Conservation (phyloP, 345 rosid genomes). For the Alliaria petiolata region DNA sequence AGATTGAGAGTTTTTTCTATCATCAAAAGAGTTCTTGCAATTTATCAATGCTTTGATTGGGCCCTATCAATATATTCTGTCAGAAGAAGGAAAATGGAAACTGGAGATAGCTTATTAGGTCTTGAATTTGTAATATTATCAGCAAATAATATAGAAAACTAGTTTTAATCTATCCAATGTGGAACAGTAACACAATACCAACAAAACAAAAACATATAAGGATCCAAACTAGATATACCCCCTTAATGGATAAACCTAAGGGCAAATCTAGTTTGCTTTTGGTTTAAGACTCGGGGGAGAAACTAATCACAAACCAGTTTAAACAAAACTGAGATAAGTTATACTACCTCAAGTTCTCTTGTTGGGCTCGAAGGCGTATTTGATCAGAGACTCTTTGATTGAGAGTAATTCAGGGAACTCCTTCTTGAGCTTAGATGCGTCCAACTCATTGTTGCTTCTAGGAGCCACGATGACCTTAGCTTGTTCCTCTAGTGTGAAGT, state of each 20-base stretch:
- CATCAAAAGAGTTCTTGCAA: too few relatives aligned
- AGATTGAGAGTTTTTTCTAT: too few relatives aligned
- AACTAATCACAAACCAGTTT: constrained; percentile 19
- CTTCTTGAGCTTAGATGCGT: constrained; percentile 42
- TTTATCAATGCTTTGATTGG: too few relatives aligned
- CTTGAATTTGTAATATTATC: too few relatives aligned
- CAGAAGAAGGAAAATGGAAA: too few relatives aligned
- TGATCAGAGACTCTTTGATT: constrained; percentile 46
- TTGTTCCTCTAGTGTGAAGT: constrained; percentile 49
- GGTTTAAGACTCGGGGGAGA: not conserved
- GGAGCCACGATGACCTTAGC: constrained; percentile 50
- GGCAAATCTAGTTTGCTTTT: constrained; percentile 20
- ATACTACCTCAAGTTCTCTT: constrained; percentile 36
- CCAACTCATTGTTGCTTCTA: constrained; percentile 55
- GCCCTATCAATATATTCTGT: too few relatives aligned
- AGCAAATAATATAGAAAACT: not conserved
- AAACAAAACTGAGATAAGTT: constrained; percentile 11
- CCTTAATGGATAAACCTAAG: not conserved
- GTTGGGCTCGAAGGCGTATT: constrained; percentile 42
- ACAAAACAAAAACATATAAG: constrained; percentile 6
- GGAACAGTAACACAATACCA: constrained; percentile 11
- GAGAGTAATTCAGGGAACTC: constrained; percentile 50
- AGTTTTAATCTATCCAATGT: constrained; percentile 15
- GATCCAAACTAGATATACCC: constrained; percentile 19
- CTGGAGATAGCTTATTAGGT: too few relatives aligned